Base-by-base conservation (phyloP, 2,329 filamentous ascomycete species). In the Aureobasidium musti region DNA sequence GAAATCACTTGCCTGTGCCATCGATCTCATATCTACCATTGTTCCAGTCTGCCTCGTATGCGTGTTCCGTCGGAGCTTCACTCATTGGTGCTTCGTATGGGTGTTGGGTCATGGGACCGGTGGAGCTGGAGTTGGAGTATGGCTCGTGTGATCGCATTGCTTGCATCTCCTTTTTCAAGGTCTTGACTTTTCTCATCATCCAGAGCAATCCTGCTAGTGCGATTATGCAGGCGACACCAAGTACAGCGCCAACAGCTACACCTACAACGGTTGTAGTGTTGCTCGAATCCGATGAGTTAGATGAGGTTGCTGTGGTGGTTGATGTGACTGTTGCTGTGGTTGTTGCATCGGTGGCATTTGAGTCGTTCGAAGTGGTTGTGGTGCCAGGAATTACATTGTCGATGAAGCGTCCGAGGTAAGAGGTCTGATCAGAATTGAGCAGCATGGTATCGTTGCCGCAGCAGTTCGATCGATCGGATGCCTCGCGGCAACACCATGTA, bases 141-240 rank as follows among this genome's bases (percentile, higher is more conserved):
- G 54, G 23, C 14, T 52, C 59, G 23, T 63, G 43, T 30, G 50
- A 53, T 30, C 17, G 39, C 5, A 63, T 33, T 1, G 59, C 39
- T 21, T 41, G 33, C 47, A 67, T 33, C 30, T 67, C 57, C 37
- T 57, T 56, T 17, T 45, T 61, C 49, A 67, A 7, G 17, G 23
- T 59, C 35, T 49, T 67, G 35, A 53, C 26, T 47, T 63, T 63
- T 45, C 47, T 47, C 49, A 64, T 54, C 57, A 64, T 67, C 49
- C 47, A 67, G 4, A 61, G 37, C 21, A 67, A 26, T 6, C 65
- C 65, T 2, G 23, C 26, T 14, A 67, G 39, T 26, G 57, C 65
- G 19, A 63, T 37, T 28, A 67, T 45, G 19, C 63, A 64, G 5
- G 50, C 57, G 35, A 54, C 47, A 17, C 65, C 65, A 2, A 67